phyloP scores from a whole-genome alignment of 768 basidiomycete species.

The Lanmaoa rubissima region DNA sequence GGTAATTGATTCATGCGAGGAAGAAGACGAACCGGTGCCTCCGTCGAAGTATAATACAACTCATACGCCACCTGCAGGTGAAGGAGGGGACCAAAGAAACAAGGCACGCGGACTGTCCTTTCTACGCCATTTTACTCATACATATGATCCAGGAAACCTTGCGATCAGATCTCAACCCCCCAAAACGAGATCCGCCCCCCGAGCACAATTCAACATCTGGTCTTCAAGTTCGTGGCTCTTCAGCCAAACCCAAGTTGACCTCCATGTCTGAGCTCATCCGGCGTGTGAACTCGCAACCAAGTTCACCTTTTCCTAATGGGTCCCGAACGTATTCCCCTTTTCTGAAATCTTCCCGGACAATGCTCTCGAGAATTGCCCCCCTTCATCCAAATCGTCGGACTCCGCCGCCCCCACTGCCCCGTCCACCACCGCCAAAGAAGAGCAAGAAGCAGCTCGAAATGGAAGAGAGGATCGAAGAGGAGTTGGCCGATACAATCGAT shows the following conservation, averaged over 20 bases:
- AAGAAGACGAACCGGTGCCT: conserved; percentile 19
- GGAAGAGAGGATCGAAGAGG: conserved; percentile 81
- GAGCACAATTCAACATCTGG: conserved; percentile 12
- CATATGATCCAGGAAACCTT: conserved; percentile 12
- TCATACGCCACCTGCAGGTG: background rate
- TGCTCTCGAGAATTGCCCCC: conserved; percentile 69
- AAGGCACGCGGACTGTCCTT: conserved; percentile 10
- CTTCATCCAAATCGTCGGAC: conserved; percentile 71
- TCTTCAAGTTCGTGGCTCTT: conserved; percentile 31
- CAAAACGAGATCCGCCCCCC: background rate
- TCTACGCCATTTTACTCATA: background rate
- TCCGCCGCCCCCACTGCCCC: conserved; percentile 71
- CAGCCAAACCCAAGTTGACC: conserved; percentile 53
- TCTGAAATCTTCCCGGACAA: conserved; percentile 58
- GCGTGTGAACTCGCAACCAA: conserved; percentile 64
- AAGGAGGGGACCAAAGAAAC: conserved; percentile 9
- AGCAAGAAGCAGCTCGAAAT: conserved; percentile 73
- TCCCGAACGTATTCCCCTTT: conserved; percentile 57
- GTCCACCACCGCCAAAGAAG: conserved; percentile 71
- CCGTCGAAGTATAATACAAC: background rate
- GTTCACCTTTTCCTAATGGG: conserved; percentile 44
- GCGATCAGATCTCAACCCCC: background rate
- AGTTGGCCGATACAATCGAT: conserved; percentile 69
- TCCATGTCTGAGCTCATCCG: conserved; percentile 77
- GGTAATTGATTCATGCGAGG: conserved; percentile 24